These are phyloP conservation scores for Starmerella floris DNA, from an alignment of 805 yeast species.

Conservation along the genomic window DNA sequence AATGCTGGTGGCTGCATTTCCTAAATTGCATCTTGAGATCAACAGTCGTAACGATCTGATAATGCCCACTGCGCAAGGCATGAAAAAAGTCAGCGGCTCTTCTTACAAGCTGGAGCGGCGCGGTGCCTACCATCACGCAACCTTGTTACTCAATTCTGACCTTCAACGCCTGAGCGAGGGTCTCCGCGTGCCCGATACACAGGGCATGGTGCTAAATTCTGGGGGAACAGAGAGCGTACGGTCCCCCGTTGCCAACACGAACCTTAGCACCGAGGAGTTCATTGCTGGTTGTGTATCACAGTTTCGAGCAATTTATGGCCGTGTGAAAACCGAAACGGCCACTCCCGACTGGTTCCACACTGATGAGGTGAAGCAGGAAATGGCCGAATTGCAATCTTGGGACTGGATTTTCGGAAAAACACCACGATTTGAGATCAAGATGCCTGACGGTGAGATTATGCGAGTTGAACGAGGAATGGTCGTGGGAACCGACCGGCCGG, in stretches of 20 bases:
- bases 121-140: constrained; percentile 86
- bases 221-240: constrained; percentile 63
- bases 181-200: constrained; percentile 34
- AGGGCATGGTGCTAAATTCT: constrained; percentile 32
- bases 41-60: constrained; percentile 75
- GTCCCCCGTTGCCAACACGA: constrained; percentile 62
- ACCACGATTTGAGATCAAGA: constrained; percentile 50
- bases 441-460: constrained; percentile 29
- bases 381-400: constrained; percentile 40
- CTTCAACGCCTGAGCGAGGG: constrained; percentile 47
- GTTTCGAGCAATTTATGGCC: constrained; percentile 29
- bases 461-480: constrained; percentile 41
- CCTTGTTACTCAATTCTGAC: constrained; percentile 67
- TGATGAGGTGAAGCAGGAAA: constrained; percentile 24
- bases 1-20: constrained; percentile 34
- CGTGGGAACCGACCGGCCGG: constrained; percentile 6
- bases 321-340: constrained; percentile 5
- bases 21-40: constrained; percentile 31
- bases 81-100: constrained; percentile 71
- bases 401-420: constrained; percentile 66
- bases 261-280: constrained; percentile 36
- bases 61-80: constrained; percentile 12
- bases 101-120: constrained; percentile 79
- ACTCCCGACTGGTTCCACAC: constrained; percentile 14
- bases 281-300: constrained; percentile 32